phyloP scores from a whole-genome alignment of 108 stramenopile species.

The Aureococcus anophagefferens region DNA sequence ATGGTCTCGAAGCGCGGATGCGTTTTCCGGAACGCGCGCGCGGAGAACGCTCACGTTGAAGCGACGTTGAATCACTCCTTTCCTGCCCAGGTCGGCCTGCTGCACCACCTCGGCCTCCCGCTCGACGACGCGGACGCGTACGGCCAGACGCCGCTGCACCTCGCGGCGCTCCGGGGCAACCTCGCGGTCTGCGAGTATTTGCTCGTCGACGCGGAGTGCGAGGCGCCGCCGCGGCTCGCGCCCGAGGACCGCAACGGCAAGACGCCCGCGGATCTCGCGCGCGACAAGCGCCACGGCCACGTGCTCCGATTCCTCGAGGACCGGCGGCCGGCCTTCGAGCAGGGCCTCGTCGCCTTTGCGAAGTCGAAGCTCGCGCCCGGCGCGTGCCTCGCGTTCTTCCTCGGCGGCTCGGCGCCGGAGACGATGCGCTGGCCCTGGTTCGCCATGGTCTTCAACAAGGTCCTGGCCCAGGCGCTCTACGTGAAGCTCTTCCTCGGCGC shows the following conservation, averaged over 20 bases:
- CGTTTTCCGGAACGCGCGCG: no score
- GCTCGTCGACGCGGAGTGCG: conserved; percentile 14
- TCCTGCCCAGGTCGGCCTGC: no score
- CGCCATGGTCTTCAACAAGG: not conserved
- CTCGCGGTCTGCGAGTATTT: conserved; percentile 44
- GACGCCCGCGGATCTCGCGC: not conserved
- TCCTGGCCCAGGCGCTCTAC: not conserved
- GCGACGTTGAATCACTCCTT: no score
- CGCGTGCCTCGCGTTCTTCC: not conserved
- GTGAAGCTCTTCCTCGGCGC: not conserved
- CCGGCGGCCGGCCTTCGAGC: not conserved
- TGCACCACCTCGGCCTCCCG: conserved; percentile 56
- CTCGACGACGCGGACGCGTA: conserved; percentile 58
- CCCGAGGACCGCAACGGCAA: not conserved
- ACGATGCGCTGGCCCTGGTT: not conserved
- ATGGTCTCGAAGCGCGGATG: no score
- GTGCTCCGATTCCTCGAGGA: not conserved
- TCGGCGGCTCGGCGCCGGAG: not conserved
- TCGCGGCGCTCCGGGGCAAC: conserved; percentile 80
- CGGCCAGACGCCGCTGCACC: conserved; percentile 85
- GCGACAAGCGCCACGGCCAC: not conserved
- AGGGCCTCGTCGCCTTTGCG: not conserved
- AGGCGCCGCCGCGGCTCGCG: not conserved
- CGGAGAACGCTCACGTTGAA: no score
- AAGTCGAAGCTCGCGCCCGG: not conserved